Evolutionary conservation across 2,329 filamentous ascomycete species (phyloP), one percentile per base, ranked within the genome.

Genomic region (Hypoxylon sp.): DNA sequence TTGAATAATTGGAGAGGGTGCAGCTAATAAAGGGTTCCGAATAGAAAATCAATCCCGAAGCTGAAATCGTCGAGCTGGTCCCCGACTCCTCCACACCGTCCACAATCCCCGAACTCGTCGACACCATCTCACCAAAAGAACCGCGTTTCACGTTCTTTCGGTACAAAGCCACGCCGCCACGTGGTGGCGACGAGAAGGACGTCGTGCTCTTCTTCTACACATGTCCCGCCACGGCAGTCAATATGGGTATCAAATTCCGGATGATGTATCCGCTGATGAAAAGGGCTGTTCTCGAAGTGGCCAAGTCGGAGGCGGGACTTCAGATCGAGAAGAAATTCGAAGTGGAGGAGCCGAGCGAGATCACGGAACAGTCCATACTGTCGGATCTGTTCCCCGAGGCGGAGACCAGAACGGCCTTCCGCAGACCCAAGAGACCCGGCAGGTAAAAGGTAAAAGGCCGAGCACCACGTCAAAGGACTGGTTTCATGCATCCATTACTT

Each of bases 191-290:
- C 47, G 78, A 84, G 62, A 79, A 82, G 54, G 84, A 81, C 57
- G 87, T 89, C 2, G 80, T 94, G 49, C 82, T 94, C 5, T 95
- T 95, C 80, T 88, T 95, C 74, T 94, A 93, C 79, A 94, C 91
- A 5, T 93, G 91, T 76, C 92, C 92, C 0, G 80, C 85, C 6
- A 84, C 89, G 4, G 79, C 85, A 0, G 85, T 81, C 26, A 70
- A 64, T 24, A 91, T 89, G 78, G 81, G 85, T 54, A 91, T 95
- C 80, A 94, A 92, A 80, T 90, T 91, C 78, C 85, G 91, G 67
- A 96, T 96, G 92, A 78, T 95, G 73, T 95, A 95, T 75, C 91
- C 92, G 32, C 80, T 89, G 24, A 89, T 89, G 81, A 89, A 89
- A 78, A 82, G 86, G 10, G 85, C 87, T 22, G 90, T 92, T 2